phyloP scores from a whole-genome alignment of 2,329 filamentous ascomycete genomes.

The Sporothrix pseudoabietina region DNA sequence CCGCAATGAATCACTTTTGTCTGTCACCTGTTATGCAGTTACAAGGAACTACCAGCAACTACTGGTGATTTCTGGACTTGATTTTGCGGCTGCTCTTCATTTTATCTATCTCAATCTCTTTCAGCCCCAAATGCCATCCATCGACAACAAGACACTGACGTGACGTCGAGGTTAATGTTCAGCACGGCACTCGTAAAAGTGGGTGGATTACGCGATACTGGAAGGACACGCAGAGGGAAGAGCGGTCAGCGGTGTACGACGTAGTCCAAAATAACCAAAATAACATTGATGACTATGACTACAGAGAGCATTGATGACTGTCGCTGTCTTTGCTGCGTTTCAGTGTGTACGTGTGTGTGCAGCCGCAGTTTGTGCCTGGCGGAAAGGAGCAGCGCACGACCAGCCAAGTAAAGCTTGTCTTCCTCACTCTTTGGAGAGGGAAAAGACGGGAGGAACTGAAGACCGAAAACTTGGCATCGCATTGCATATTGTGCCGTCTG shows the following conservation, averaged over 20 bases:
- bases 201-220: background rate
- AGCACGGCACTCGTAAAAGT: background rate
- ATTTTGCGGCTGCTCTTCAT: background rate
- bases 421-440: background rate
- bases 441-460: background rate
- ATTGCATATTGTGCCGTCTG: background rate
- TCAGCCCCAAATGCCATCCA: background rate
- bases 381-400: background rate
- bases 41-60: too few relatives aligned
- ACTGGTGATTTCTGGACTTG: background rate
- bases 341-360: background rate
- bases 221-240: background rate
- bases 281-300: background rate
- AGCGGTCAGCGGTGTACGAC: background rate
- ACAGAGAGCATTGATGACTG: background rate
- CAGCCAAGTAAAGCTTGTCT: slow-evolving; percentile 1
- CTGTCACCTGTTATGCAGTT: background rate
- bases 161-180: background rate
- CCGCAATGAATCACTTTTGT: background rate
- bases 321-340: background rate
- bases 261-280: background rate
- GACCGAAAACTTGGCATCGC: background rate
- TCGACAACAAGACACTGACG: background rate
- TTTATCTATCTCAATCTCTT: background rate
- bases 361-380: background rate